Evolutionary conservation across 257 asterid species (phyloP).

Genomic region (Gentiana dahurica): DNA sequence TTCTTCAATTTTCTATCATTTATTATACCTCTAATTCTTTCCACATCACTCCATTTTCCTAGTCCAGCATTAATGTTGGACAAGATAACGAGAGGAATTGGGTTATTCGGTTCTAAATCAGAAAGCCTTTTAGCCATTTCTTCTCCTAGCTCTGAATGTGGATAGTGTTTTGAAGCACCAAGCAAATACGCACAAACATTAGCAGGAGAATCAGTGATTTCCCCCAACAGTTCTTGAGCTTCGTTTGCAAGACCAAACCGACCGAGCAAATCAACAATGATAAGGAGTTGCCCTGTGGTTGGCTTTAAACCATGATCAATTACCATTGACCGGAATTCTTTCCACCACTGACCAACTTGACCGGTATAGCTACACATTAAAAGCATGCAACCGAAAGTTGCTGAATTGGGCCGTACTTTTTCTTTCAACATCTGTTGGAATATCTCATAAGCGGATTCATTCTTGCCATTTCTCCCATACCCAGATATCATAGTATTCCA

Average conservation of each 20-base stretch:
- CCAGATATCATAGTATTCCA: conserved; percentile 98
- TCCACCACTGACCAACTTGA: conserved; percentile 48
- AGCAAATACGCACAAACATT: conserved; percentile 52
- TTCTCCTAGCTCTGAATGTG: conserved; percentile 46
- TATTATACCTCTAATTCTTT: conserved; percentile 44
- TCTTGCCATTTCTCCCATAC: conserved; percentile 57
- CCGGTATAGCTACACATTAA: conserved; percentile 66
- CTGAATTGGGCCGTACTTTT: conserved; percentile 53
- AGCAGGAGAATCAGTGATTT: conserved; percentile 33
- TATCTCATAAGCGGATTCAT: conserved; percentile 52
- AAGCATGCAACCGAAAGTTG: conserved; percentile 66
- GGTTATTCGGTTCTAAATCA: conserved; percentile 59
- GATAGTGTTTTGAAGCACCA: conserved; percentile 51
- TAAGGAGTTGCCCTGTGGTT: conserved; percentile 44
- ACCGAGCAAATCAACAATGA: conserved; percentile 65
- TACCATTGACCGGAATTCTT: conserved; percentile 42
- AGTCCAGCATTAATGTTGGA: conserved; percentile 76
- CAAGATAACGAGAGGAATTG: conserved; percentile 64
- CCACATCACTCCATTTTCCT: conserved; percentile 71
- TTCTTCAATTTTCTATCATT: conserved; percentile 44
- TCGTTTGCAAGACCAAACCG: conserved; percentile 64
- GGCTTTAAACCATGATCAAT: conserved; percentile 49
- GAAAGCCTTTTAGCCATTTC: conserved; percentile 48
- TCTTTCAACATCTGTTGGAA: conserved; percentile 47
- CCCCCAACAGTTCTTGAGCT: conserved; percentile 57